A percentile compares a stretch with the other conserved stretches of the same genome.
Evolutionary conservation across 257 asterid genomes (phyloP).

Genomic region (Plantago ovata): DNA sequence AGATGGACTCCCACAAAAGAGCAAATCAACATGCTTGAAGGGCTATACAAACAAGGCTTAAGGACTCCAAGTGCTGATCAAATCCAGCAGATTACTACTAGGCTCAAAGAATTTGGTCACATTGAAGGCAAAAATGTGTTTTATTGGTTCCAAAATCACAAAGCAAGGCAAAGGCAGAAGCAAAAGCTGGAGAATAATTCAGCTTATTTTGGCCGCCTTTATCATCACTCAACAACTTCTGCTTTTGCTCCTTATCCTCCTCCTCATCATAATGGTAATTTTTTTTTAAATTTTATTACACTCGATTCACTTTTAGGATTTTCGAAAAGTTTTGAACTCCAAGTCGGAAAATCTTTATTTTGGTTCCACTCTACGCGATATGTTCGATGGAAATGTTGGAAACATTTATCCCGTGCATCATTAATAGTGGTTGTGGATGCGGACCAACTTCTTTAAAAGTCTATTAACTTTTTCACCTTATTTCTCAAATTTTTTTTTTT

Average conservation of each 20-base stretch:
- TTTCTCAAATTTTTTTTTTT: neutral
- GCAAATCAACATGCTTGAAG: slow-evolving; percentile 76
- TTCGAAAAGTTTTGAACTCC: too few relatives aligned
- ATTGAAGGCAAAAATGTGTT: slow-evolving; percentile 88
- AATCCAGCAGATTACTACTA: slow-evolving; percentile 61
- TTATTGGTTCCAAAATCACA: slow-evolving; percentile 91
- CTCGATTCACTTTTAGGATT: too few relatives aligned
- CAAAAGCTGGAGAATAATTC: slow-evolving; percentile 48
- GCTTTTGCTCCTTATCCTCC: slow-evolving; percentile 32
- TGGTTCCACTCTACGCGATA: too few relatives aligned
- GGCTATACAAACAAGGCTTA: slow-evolving; percentile 61
- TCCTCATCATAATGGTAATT: slow-evolving; percentile 50
- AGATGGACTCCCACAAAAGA: slow-evolving; percentile 94
- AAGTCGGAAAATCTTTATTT: too few relatives aligned
- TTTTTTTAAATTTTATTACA: too few relatives aligned
- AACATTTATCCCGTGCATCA: too few relatives aligned
- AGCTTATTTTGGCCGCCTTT: slow-evolving; percentile 41
- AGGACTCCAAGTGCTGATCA: slow-evolving; percentile 83
- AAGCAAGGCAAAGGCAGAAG: slow-evolving; percentile 92
- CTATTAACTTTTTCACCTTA: neutral
- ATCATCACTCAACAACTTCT: slow-evolving; percentile 28
- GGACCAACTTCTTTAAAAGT: too few relatives aligned
- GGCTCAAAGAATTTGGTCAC: slow-evolving; percentile 62
- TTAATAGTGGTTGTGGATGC: too few relatives aligned
- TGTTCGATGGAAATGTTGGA: too few relatives aligned